phyloP scores from a whole-genome alignment of 805 yeast species.

The Saccharomyces mikatae region DNA sequence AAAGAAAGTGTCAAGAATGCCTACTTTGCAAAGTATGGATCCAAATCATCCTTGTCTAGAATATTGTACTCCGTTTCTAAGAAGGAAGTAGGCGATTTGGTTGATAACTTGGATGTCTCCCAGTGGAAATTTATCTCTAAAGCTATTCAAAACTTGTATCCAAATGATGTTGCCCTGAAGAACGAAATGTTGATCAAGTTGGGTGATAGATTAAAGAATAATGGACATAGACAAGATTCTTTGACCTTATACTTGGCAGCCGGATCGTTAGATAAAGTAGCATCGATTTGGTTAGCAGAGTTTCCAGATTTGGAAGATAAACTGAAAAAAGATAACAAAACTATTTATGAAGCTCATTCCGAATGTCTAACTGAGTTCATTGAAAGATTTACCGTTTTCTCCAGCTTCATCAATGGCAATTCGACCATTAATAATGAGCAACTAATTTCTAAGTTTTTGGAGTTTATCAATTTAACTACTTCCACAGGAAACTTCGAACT shows the following conservation, averaged over 20 bases:
- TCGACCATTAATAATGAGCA: slow-evolving; percentile 25
- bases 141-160: slow-evolving; percentile 49
- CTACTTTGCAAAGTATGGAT: slow-evolving; percentile 54
- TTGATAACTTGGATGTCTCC: slow-evolving; percentile 62
- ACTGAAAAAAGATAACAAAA: slow-evolving; percentile 32
- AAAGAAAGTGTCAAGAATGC: slow-evolving; percentile 63
- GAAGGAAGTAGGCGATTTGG: slow-evolving; percentile 56
- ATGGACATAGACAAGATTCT: slow-evolving; percentile 62
- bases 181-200: slow-evolving; percentile 50
- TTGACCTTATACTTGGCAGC: slow-evolving; percentile 74
- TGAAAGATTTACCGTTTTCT: slow-evolving; percentile 69
- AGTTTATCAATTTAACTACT: slow-evolving; percentile 73
- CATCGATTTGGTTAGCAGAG: slow-evolving; percentile 80
- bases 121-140: slow-evolving; percentile 82
- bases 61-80: slow-evolving; percentile 58
- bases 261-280: slow-evolving; percentile 66
- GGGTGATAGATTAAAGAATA: slow-evolving; percentile 66
- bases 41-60: slow-evolving; percentile 52
- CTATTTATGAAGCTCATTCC: slow-evolving; percentile 78
- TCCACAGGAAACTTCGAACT: slow-evolving; percentile 77
- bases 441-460: slow-evolving; percentile 51
- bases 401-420: slow-evolving; percentile 19
- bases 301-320: slow-evolving; percentile 41
- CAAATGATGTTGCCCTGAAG: slow-evolving; percentile 40
- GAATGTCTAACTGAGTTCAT: slow-evolving; percentile 74